Conservation (phyloP, 2,329 filamentous ascomycete species). For the Aspergillus aculeatinus region DNA sequence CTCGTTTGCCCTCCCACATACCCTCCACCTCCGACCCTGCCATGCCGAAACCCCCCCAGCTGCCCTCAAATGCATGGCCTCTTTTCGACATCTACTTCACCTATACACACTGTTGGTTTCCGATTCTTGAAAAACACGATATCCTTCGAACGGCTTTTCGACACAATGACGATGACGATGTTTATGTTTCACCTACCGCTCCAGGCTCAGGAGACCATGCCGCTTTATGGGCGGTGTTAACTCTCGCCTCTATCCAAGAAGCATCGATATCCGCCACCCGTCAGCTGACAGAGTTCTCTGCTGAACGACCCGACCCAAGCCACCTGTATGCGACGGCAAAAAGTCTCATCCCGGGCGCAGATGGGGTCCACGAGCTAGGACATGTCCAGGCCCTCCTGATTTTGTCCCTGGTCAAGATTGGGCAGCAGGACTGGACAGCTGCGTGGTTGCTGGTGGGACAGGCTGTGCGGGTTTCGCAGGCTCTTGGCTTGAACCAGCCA, state of each 20-base stretch:
- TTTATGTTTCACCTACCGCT: constrained; percentile 26
- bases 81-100: constrained; percentile 72
- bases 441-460: constrained; percentile 66
- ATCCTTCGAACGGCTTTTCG: constrained; percentile 54
- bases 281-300: constrained; percentile 16
- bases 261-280: constrained; percentile 30
- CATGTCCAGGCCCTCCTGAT: constrained; percentile 59
- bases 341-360: constrained; percentile 50
- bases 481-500: constrained; percentile 31
- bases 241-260: constrained; percentile 59
- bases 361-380: constrained; percentile 47
- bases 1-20: background rate
- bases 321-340: constrained; percentile 48
- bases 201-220: constrained; percentile 50
- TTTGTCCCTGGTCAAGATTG: constrained; percentile 63
- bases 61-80: constrained; percentile 51
- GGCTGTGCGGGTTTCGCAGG: constrained; percentile 55
- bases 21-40: background rate
- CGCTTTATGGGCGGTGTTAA: constrained; percentile 60
- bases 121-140: constrained; percentile 67
- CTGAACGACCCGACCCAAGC: constrained; percentile 19
- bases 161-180: constrained; percentile 31
- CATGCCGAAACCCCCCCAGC: constrained; percentile 37
- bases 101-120: constrained; percentile 75
- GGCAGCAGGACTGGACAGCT: constrained; percentile 53